Percentiles rank a stretch among this genome's conserved stretches.
phyloP scores from a whole-genome alignment of 2,329 filamentous ascomycete species.

The Botrytis hyacinthi region DNA sequence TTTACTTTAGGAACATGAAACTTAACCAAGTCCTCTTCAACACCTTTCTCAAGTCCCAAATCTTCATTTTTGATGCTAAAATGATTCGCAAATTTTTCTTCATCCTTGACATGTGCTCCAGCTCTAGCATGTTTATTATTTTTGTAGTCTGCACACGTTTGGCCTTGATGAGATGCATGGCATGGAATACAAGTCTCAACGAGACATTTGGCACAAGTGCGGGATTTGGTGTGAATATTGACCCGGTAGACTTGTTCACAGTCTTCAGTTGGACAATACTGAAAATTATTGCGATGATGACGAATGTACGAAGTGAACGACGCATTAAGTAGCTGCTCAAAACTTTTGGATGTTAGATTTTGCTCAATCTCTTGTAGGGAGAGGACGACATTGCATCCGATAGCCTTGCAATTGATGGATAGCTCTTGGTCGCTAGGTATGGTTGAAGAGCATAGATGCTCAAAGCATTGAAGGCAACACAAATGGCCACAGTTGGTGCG shows the following conservation, averaged over 20 bases:
- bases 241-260: conserved; percentile 20
- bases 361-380: conserved; percentile 21
- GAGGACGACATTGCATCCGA: conserved; percentile 19
- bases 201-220: conserved; percentile 25
- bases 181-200: conserved; percentile 24
- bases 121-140: conserved; percentile 18
- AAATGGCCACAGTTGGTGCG: conserved; percentile 20
- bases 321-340: conserved; percentile 22
- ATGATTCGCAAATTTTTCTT: conserved; percentile 22
- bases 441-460: conserved; percentile 35
- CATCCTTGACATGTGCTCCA: conserved; percentile 3
- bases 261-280: conserved; percentile 21
- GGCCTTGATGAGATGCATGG: conserved; percentile 23
- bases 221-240: background rate
- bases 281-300: conserved; percentile 16
- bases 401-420: conserved; percentile 20
- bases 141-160: conserved; percentile 27
- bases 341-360: conserved; percentile 14
- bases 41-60: background rate
- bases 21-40: background rate
- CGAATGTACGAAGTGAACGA: conserved; percentile 24
- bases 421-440: conserved; percentile 28
- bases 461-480: conserved; percentile 47
- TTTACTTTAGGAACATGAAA: background rate
- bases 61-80: conserved; percentile 34